Base-by-base conservation (phyloP, 306 rosid species). In the Cicer pinnatifidum region DNA sequence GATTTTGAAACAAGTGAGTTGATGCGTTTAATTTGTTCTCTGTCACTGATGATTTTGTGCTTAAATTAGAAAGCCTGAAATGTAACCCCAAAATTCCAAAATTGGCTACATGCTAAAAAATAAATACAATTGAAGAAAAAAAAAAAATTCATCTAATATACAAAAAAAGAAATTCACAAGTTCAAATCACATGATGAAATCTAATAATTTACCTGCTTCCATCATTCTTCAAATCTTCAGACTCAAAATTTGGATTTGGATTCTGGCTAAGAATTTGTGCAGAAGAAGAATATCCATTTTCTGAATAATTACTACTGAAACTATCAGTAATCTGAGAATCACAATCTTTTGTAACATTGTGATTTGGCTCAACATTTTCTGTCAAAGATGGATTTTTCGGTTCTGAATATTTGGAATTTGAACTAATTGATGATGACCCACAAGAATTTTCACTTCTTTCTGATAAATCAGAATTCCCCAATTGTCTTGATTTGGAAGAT, bases 381-480 rank as follows among this genome's bases (percentile, higher is more conserved):
- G 69, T 37, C 23, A 50, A 59, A 67, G 40, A 28, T 69, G 76
- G 11, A 74, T 57, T 66, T 76, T 73, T 68, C 33, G 50, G 76
- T 80, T 85, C 84, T 66, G 85, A 82, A 60, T 80, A 62, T 60
- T 70, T 82, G 23, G 85, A 82, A 78, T 16, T 33, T 66, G 86
- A 73, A 75, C 79, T 53, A 45, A 60, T 69, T 19, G 85, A 23
- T 10, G 82, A 77, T 72, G 85, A 82, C 39, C 59, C 81, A 19
- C 82, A 81, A 75, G 88, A 88, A 23, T 71, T 80, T 84, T 70
- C 87, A 78, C 71, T 64, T 16, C 78, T 87, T 70, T 84, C 88
- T 0, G 89, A 82, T 8, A 83, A 84, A 79, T 80, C 67, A 69
- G 86, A 83, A 48, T 80, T 83, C 38, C 61, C 87, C 56, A 85